Evolutionary conservation across 78 protist genomes (phyloP).

Genomic region (Planoprotostelium fungivorum): DNA sequence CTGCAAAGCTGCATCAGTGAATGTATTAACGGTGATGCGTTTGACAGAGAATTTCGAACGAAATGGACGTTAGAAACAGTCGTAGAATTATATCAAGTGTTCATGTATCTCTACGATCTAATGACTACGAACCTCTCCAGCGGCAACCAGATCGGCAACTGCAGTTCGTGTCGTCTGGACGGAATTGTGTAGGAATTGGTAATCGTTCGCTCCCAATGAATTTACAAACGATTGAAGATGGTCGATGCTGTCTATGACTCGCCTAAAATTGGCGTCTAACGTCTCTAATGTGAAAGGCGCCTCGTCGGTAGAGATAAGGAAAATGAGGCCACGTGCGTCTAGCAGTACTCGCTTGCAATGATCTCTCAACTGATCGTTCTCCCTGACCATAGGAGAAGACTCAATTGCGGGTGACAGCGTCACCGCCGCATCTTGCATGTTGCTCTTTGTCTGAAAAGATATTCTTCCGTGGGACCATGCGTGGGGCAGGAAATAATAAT

Average conservation of each 20-base stretch:
- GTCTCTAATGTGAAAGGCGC: not conserved
- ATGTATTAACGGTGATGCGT: no score
- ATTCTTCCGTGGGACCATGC: no score
- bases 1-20: no score
- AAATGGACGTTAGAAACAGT: no score
- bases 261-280: not conserved
- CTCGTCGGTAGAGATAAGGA: not conserved
- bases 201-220: no score
- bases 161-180: not conserved
- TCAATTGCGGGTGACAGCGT: no score
- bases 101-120: not conserved
- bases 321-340: not conserved
- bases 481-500: no score
- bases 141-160: not conserved
- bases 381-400: no score
- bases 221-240: not conserved
- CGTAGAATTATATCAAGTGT: no score
- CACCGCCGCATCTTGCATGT: no score
- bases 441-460: no score
- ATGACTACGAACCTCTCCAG: not conserved
- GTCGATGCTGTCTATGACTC: not conserved
- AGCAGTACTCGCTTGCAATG: not conserved
- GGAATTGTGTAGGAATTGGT: not conserved
- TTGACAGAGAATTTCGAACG: no score
- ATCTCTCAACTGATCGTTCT: not conserved